Percentiles rank a stretch among this genome's conserved stretches.
phyloP scores from a whole-genome alignment of 768 basidiomycete genomes.

The Auricularia sp. region DNA sequence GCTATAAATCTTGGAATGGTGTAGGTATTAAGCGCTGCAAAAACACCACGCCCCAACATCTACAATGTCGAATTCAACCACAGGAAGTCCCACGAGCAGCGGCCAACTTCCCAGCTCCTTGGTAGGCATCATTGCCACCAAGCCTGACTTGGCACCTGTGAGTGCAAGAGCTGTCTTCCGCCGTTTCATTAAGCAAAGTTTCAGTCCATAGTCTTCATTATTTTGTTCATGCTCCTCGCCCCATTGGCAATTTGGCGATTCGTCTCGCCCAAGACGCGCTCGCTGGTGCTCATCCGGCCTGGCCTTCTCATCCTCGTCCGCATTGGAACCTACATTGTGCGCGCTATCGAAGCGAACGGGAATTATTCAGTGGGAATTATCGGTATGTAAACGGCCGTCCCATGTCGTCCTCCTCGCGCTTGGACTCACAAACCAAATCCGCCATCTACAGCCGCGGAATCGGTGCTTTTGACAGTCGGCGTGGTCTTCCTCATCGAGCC shows the following conservation, averaged over 20 bases:
- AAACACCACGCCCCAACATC: too few species aligned
- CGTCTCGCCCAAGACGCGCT: background rate
- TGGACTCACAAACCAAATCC: too few species aligned
- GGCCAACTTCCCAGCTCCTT: background rate
- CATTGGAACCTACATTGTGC: background rate
- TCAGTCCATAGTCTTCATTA: background rate
- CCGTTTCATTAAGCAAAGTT: background rate
- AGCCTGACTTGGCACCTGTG: background rate
- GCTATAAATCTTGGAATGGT: too few species aligned
- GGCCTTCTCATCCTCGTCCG: background rate
- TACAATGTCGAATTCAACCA: too few species aligned
- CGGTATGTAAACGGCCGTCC: background rate
- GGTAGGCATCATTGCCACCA: background rate
- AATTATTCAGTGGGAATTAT: background rate
- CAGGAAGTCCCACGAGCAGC: too few species aligned
- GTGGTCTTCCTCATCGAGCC: background rate
- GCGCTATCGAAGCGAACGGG: background rate
- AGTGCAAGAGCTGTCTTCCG: background rate
- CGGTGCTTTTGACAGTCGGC: background rate
- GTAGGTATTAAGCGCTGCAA: too few species aligned
- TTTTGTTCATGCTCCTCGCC: background rate
- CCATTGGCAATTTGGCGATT: background rate
- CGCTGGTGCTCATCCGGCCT: background rate
- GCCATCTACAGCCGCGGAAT: background rate
- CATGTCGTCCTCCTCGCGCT: too few species aligned